These are phyloP conservation scores for Eleusine coracana DNA, from an alignment of 176 grass and related monocot species.

Conservation along the genomic window DNA sequence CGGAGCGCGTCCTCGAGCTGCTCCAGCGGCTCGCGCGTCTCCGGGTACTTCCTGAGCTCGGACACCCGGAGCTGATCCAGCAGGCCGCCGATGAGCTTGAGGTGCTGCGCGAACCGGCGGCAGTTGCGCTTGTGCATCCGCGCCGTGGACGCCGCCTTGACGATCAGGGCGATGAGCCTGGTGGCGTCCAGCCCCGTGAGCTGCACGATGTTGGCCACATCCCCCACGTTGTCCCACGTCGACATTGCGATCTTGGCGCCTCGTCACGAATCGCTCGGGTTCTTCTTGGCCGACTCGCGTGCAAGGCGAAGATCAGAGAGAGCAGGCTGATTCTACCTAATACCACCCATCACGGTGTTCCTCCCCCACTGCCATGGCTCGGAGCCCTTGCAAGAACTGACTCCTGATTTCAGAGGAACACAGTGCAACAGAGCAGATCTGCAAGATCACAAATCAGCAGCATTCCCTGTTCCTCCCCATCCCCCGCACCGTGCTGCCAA, in stretches of 20 bases:
- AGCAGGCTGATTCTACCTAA: background rate
- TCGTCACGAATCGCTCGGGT: background rate
- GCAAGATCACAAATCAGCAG: constrained; percentile 7
- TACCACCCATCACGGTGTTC: background rate
- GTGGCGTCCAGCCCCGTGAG: constrained; percentile 79
- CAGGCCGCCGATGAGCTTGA: constrained; percentile 77
- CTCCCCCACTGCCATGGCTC: constrained; percentile 6
- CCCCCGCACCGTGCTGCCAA: no score
- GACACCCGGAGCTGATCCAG: constrained; percentile 78
- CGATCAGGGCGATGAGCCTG: constrained; percentile 72
- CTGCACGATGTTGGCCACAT: constrained; percentile 64
- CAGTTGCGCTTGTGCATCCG: constrained; percentile 91
- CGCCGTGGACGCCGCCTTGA: constrained; percentile 65
- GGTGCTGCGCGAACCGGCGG: constrained; percentile 72
- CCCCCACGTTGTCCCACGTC: constrained; percentile 58
- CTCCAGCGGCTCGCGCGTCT: constrained; percentile 93
- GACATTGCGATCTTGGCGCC: constrained; percentile 41
- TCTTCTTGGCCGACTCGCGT: background rate
- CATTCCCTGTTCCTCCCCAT: background rate
- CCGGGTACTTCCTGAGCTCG: constrained; percentile 87
- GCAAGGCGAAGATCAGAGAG: background rate
- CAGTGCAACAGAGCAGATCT: constrained; percentile 38
- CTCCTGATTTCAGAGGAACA: background rate
- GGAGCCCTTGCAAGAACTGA: background rate
- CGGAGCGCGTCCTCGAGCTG: constrained; percentile 84